A percentile compares a stretch with the other conserved stretches of the same genome.
phyloP scores from a whole-genome alignment of 495 filamentous ascomycete genomes.

The Bathelium albidoporum region DNA sequence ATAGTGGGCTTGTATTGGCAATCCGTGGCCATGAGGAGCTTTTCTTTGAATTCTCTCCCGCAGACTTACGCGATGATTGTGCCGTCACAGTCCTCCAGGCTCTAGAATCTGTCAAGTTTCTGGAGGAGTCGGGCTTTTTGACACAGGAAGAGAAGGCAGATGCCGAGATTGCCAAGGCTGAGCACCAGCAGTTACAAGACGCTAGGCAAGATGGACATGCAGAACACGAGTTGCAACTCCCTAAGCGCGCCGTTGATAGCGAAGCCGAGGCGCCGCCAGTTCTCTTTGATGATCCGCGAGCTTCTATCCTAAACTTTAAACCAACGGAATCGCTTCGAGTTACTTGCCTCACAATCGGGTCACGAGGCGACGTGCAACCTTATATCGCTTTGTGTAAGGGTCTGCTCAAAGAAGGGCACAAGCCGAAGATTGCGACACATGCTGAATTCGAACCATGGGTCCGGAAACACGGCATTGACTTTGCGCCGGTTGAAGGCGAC shows the following conservation, averaged over 20 bases:
- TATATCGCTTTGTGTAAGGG: constrained; percentile 96
- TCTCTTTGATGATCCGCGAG: constrained; percentile 81
- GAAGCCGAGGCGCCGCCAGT: constrained; percentile 54
- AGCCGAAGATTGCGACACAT: constrained; percentile 82
- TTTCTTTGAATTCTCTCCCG: constrained; percentile 83
- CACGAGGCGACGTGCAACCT: constrained; percentile 90
- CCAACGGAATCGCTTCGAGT: constrained; percentile 71
- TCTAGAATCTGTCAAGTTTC: constrained; percentile 60
- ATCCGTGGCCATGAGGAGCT: constrained; percentile 92
- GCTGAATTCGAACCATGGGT: constrained; percentile 84
- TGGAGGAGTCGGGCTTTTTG: constrained; percentile 61
- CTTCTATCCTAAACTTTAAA: constrained; percentile 92
- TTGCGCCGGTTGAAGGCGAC: constrained; percentile 77
- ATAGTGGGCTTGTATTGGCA: constrained; percentile 81
- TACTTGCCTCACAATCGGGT: constrained; percentile 92
- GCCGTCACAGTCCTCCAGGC: constrained; percentile 66
- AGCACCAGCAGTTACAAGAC: constrained; percentile 71
- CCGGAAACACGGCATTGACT: constrained; percentile 83
- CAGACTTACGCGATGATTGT: constrained; percentile 79
- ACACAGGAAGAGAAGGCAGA: constrained; percentile 59
- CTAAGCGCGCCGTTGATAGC: constrained; percentile 6
- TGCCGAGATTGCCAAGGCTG: constrained; percentile 67
- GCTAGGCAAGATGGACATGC: constrained; percentile 55
- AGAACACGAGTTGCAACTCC: constrained; percentile 19
- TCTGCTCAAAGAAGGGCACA: constrained; percentile 77